Evolutionary conservation across 176 grass and related monocot genomes (phyloP).

Genomic region (Musa troglodytarum): DNA sequence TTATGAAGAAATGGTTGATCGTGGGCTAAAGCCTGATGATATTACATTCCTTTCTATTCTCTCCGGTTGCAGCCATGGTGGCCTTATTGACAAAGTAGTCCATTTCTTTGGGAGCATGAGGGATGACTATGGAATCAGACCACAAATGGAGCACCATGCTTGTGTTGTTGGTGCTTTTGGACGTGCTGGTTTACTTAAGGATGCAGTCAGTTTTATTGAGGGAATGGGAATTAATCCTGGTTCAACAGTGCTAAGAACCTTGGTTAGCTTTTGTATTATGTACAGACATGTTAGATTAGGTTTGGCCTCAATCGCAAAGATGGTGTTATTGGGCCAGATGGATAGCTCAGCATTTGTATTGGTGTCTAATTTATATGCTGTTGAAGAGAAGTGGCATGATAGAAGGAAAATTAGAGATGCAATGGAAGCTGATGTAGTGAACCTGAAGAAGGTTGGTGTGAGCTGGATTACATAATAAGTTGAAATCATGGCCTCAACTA

Average conservation of each 20-base stretch:
- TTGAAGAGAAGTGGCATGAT: conserved; percentile 9
- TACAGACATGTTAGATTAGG: conserved; percentile 12
- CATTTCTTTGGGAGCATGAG: neutral
- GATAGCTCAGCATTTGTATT: conserved; percentile 18
- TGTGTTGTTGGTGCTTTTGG: conserved; percentile 13
- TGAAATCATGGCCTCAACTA: neutral
- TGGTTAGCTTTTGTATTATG: conserved; percentile 13
- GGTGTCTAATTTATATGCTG: conserved; percentile 10
- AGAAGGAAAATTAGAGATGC: conserved; percentile 12
- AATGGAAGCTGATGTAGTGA: neutral
- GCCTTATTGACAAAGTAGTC: conserved; percentile 5
- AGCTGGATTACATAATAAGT: conserved; percentile 7
- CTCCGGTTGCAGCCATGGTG: conserved; percentile 11
- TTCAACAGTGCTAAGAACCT: conserved; percentile 7
- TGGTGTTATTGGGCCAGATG: conserved; percentile 4
- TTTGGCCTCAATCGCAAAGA: conserved; percentile 11
- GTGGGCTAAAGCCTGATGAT: conserved; percentile 1
- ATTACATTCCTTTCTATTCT: conserved; percentile 15
- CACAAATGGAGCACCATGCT: conserved; percentile 8
- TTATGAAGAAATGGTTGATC: neutral
- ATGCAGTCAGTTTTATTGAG: conserved; percentile 4
- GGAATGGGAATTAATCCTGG: conserved; percentile 5
- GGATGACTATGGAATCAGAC: conserved; percentile 3
- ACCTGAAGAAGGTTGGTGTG: neutral
- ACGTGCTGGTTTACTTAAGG: conserved; percentile 10